Base-by-base conservation (phyloP, 495 filamentous ascomycete species). In the Penicillium goetzii region DNA sequence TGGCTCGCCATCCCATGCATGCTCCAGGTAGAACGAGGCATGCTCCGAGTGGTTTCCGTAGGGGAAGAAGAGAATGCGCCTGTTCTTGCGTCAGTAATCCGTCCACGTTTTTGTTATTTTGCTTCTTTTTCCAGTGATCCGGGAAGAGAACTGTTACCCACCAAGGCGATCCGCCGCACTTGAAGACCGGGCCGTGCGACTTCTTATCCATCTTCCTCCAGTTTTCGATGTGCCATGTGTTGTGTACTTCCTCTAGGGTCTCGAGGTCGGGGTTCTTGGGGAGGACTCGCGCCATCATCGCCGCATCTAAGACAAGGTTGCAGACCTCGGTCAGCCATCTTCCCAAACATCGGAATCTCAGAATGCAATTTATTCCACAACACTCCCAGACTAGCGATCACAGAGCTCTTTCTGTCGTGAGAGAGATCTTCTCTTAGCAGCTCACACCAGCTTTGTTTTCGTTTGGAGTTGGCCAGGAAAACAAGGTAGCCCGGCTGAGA, bases 21-120 rank as follows among this genome's bases (percentile, higher is more conserved):
- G 95, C 76, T 99, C 95, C 30, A 99, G 86, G 77, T 99, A 99
- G 72, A 99, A 90, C 3, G 96, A 98, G 47, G 89, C 90, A 63
- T 89, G 88, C 65, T 98, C 94, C 49, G 91, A 88, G 64, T 95
- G 91, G 68, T 99, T 99, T 50, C 95, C 95, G 53, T 87, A 91
- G 0, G 95, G 95, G 72, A 97, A 99, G 66, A 98, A 92, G 25
- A 99, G 87, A 69, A 98, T 89, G 65, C 92, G 90, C 93, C 90
- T 93, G 68, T 45, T 47, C 38, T 26, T 19, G 21, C 12, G 60
- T 73, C 62, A 73, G 59, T 33, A 33, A n/a, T 58, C 41, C 51
- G 26, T 21, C 26, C 41, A 12, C 10, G 10, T 25, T 56, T 26
- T 52, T n/a, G 10, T 25, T 56, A 23, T 52, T n/a, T 53, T 30